phyloP scores from a whole-genome alignment of 1,139 yeast species.

The Arxiozyma slooffiae region DNA sequence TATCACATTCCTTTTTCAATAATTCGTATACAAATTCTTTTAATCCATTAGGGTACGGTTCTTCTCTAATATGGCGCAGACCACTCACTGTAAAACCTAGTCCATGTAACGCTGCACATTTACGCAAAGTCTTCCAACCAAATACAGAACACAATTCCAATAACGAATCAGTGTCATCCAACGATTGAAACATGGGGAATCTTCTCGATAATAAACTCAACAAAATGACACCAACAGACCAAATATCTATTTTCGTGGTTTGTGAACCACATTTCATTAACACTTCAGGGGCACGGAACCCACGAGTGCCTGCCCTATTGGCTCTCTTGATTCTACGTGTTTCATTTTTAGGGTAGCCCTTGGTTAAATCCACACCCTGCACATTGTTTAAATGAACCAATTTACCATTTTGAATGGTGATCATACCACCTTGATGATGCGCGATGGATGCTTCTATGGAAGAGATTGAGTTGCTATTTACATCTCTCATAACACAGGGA shows the following conservation, averaged over 20 bases:
- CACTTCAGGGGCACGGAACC: slow-evolving; percentile 93
- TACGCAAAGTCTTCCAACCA: slow-evolving; percentile 64
- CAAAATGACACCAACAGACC: slow-evolving; percentile 89
- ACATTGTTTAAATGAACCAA: slow-evolving; percentile 23
- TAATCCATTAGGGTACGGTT: slow-evolving; percentile 24
- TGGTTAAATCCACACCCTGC: slow-evolving; percentile 32
- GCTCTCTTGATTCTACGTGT: slow-evolving; percentile 85
- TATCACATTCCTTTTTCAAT: slow-evolving; percentile 28
- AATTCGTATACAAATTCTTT: slow-evolving; percentile 26
- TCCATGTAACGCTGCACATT: slow-evolving; percentile 80
- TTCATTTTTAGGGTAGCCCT: slow-evolving; percentile 74
- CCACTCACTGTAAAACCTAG: slow-evolving; percentile 65
- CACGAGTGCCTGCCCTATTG: slow-evolving; percentile 95
- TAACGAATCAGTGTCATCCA: slow-evolving; percentile 86
- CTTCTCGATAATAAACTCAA: slow-evolving; percentile 61
- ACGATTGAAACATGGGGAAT: slow-evolving; percentile 80
- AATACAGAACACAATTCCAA: slow-evolving; percentile 77
- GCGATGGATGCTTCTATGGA: slow-evolving; percentile 1
- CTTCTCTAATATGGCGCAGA: slow-evolving; percentile 25
- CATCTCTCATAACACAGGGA: slow-evolving; percentile 22
- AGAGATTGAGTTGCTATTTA: slow-evolving; percentile 3
- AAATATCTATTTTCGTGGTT: slow-evolving; percentile 69
- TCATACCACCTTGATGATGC: slow-evolving; percentile 14
- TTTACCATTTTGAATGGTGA: slow-evolving; percentile 28
- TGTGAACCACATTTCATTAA: slow-evolving; percentile 80